Percentiles rank a stretch among this genome's conserved stretches.
Conservation (phyloP, 495 filamentous ascomycete genomes). For the Hyaloscypha variabilis region DNA sequence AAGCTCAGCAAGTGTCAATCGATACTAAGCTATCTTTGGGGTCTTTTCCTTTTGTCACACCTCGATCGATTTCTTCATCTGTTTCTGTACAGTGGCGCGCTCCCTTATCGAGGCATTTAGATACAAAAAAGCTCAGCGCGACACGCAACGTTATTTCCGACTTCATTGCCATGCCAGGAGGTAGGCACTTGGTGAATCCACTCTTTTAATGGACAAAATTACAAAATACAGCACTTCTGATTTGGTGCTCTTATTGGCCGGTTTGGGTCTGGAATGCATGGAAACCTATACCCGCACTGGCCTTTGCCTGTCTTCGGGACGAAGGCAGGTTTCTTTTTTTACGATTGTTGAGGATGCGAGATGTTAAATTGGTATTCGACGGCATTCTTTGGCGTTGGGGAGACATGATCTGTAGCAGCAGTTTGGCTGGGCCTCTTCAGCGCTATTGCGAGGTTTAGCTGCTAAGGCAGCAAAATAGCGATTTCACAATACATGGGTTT, state of each 20-base stretch:
- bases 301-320: neutral
- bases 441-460: neutral
- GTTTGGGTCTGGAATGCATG: slow-evolving; percentile 2
- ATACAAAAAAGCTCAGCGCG: slow-evolving; percentile 2
- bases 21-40: slow-evolving; percentile 12
- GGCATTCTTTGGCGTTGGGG: slow-evolving; percentile 2
- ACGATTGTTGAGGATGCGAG: neutral
- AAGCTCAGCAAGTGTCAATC: slow-evolving; percentile 24
- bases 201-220: slow-evolving; percentile 6
- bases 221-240: neutral
- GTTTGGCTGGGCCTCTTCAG: neutral
- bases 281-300: neutral
- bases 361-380: slow-evolving; percentile 6
- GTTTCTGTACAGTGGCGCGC: neutral
- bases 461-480: neutral
- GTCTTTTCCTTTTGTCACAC: neutral
- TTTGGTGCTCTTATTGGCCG: neutral
- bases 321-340: neutral
- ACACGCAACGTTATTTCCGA: neutral
- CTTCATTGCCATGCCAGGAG: neutral
- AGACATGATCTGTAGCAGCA: neutral
- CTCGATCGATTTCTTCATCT: neutral
- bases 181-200: neutral
- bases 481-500: neutral
- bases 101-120: neutral